These are phyloP conservation scores for Cavenderia fasciculata DNA, from an alignment of 78 protist species.

Conservation along the genomic window DNA sequence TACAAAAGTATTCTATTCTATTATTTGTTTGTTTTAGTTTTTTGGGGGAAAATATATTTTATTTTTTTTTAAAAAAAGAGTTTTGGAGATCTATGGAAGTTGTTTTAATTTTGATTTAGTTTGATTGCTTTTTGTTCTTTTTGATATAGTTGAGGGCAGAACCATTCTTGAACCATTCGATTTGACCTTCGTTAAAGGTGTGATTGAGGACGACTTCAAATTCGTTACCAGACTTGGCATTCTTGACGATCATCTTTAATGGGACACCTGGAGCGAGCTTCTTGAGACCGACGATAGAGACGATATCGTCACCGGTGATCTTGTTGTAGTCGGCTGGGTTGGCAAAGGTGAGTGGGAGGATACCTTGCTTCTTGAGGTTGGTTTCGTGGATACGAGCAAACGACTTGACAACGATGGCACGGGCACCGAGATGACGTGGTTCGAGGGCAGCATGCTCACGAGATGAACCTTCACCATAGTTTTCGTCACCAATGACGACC, in stretches of 20 bases:
- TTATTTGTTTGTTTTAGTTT: too few species aligned
- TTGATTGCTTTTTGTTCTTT: constrained; percentile 29
- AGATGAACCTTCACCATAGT: constrained; percentile 95
- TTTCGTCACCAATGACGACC: constrained; percentile 96
- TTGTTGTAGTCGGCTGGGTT: constrained; percentile 93
- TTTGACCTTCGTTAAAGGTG: constrained; percentile 95
- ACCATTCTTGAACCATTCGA: constrained; percentile 96
- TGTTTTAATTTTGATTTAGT: too few species aligned
- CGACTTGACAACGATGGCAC: constrained; percentile 92
- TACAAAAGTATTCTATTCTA: too few species aligned
- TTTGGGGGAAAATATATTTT: too few species aligned
- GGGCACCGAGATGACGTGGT: constrained; percentile 96
- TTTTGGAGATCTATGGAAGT: too few species aligned
- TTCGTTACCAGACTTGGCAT: constrained; percentile 60
- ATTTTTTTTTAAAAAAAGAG: too few species aligned
- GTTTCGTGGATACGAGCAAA: constrained; percentile 98
- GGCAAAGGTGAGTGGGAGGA: constrained; percentile 95
- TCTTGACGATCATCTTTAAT: constrained; percentile 62
- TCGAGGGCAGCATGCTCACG: constrained; percentile 98
- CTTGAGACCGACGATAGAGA: constrained; percentile 80
- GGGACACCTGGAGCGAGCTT: constrained; percentile 88
- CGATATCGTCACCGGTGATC: constrained; percentile 83
- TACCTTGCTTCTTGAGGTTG: constrained; percentile 97
- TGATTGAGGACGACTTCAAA: constrained; percentile 87
- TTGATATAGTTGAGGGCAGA: constrained; percentile 92